Conservation (phyloP, 345 rosid genomes). For the Kernera saxatilis region DNA sequence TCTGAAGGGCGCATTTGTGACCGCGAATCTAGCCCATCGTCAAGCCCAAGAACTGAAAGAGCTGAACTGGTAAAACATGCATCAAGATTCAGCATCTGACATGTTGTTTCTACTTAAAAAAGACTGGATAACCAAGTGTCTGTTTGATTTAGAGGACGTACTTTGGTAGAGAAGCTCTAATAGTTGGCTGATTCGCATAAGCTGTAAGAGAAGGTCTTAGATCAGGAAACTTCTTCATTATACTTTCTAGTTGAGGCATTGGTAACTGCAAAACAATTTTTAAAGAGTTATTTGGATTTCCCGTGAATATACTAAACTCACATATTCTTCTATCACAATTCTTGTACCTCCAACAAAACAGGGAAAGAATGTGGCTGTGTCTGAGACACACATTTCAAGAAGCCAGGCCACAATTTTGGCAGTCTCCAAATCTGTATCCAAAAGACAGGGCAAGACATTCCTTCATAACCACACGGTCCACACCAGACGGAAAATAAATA, state of each 20-base stretch:
- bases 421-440: slow-evolving; percentile 79
- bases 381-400: slow-evolving; percentile 90
- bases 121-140: not conserved
- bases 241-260: slow-evolving; percentile 70
- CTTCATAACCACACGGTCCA: slow-evolving; percentile 1
- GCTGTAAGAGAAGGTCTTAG: slow-evolving; percentile 67
- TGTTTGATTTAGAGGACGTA: slow-evolving; percentile 26
- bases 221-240: slow-evolving; percentile 65
- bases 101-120: not conserved
- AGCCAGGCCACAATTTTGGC: slow-evolving; percentile 98
- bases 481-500: not conserved
- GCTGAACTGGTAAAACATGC: slow-evolving; percentile 51
- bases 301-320: not conserved
- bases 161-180: slow-evolving; percentile 68
- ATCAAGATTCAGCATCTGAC: slow-evolving; percentile 1
- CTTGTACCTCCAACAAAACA: slow-evolving; percentile 71
- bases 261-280: slow-evolving; percentile 73
- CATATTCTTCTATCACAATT: not conserved
- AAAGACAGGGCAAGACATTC: not conserved
- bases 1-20: slow-evolving; percentile 54
- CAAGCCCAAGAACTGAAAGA: slow-evolving; percentile 69
- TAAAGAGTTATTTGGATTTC: slow-evolving; percentile 5
- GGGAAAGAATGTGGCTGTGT: slow-evolving; percentile 89
- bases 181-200: slow-evolving; percentile 62
- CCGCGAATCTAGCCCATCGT: slow-evolving; percentile 40